These are phyloP conservation scores for Gossypium thurberi DNA, from an alignment of 345 rosid species.

Conservation along the genomic window DNA sequence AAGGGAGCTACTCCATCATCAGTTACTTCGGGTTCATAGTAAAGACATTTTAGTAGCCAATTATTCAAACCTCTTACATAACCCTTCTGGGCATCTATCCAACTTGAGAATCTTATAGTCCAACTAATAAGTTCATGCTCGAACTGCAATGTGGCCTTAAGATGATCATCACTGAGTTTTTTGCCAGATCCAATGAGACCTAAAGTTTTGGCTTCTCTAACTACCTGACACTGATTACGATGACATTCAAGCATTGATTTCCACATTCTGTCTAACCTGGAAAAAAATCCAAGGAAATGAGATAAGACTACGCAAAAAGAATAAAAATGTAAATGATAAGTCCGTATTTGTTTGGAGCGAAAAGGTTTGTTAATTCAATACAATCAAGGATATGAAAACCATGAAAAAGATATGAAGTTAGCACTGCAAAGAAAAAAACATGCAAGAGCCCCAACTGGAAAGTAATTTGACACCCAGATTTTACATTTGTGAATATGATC, in stretches of 20 bases:
- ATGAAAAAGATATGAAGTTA: neutral
- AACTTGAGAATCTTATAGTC: conserved; percentile 62
- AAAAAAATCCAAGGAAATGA: conserved; percentile 8
- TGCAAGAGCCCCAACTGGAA: neutral
- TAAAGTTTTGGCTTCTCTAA: conserved; percentile 60
- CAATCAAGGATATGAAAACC: conserved; percentile 7
- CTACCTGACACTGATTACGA: conserved; percentile 62
- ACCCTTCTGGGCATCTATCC: conserved; percentile 82
- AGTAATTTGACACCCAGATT: neutral
- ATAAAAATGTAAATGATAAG: neutral
- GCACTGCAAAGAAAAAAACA: neutral
- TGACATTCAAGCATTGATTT: conserved; percentile 86
- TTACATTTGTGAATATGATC: neutral
- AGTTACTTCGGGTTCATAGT: conserved; percentile 85
- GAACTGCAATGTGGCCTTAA: conserved; percentile 56
- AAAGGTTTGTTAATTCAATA: neutral
- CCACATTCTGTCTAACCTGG: conserved; percentile 95
- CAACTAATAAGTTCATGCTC: conserved; percentile 73
- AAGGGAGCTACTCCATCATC: conserved; percentile 76
- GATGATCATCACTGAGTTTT: conserved; percentile 58
- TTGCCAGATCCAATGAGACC: conserved; percentile 54
- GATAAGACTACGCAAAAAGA: neutral
- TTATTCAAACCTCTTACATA: conserved; percentile 64
- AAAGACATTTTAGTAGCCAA: conserved; percentile 83
- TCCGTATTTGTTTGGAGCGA: neutral